phyloP scores from a whole-genome alignment of 2,329 filamentous ascomycete genomes.

The Pseudocercospora vitis region DNA sequence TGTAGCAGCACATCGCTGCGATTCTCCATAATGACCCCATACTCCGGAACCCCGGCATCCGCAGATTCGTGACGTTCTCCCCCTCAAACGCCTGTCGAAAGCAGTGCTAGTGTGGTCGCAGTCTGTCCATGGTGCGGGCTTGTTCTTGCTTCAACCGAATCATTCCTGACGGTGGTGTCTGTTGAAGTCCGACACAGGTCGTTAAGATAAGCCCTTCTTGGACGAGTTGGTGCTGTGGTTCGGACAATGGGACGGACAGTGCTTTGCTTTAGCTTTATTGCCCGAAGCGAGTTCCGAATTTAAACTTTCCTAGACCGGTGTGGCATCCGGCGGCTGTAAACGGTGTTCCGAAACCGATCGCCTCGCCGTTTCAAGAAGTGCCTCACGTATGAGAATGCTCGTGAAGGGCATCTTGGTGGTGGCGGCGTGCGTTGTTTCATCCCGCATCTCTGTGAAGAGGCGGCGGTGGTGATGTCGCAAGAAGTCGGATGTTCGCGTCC shows the following conservation, averaged over 20 bases:
- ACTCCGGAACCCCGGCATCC: background rate
- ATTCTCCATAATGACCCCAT: background rate
- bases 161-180: background rate
- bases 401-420: background rate
- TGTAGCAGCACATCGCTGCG: background rate
- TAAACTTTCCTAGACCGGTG: background rate
- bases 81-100: background rate
- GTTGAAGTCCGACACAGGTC: background rate
- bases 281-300: slow-evolving; percentile 5
- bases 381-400: background rate
- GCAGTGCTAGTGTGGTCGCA: background rate
- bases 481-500: background rate
- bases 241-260: background rate
- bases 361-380: background rate
- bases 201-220: background rate
- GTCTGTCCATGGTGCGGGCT: background rate
- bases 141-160: background rate
- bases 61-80: slow-evolving; percentile 1
- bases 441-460: background rate
- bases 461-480: background rate
- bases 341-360: background rate
- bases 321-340: background rate
- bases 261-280: slow-evolving; percentile 7
- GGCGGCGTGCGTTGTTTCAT: background rate
- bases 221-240: background rate